These are phyloP conservation scores for Yarrowia deformans DNA, from an alignment of 805 yeast genomes.

Conservation along the genomic window DNA sequence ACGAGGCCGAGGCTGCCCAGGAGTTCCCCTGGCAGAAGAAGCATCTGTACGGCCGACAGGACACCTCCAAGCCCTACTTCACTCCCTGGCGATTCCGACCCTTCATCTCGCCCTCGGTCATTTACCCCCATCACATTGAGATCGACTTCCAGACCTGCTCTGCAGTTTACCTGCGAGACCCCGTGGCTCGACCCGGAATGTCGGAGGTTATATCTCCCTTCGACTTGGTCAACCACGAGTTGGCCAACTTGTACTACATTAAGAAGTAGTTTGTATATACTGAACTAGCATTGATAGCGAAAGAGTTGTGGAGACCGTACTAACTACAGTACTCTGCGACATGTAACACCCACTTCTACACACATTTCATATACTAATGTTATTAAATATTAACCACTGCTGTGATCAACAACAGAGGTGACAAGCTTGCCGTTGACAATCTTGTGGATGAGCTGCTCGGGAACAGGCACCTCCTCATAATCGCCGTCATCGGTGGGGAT, in stretches of 20 bases:
- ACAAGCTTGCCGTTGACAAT: conserved; percentile 66
- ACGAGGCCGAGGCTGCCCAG: conserved; percentile 56
- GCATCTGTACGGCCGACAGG: conserved; percentile 76
- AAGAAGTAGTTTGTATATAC: conserved; percentile 44
- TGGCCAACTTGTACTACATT: conserved; percentile 90
- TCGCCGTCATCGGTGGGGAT: conserved; percentile 73
- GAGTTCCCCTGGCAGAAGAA: conserved; percentile 84
- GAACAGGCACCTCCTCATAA: conserved; percentile 80
- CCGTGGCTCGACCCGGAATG: conserved; percentile 95
- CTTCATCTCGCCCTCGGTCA: conserved; percentile 89
- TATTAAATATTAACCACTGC: conserved; percentile 54
- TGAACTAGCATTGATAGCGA: conserved; percentile 2
- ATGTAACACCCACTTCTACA: no score
- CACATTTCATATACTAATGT: background rate
- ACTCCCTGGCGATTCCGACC: conserved; percentile 98
- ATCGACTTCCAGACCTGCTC: conserved; percentile 90
- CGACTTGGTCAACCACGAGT: conserved; percentile 79
- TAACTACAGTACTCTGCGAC: no score
- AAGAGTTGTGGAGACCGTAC: background rate
- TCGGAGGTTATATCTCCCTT: conserved; percentile 95
- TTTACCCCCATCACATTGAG: conserved; percentile 91
- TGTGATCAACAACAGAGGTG: conserved; percentile 76
- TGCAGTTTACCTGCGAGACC: conserved; percentile 95
- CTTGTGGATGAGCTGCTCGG: conserved; percentile 88
- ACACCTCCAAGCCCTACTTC: conserved; percentile 81